A percentile compares a stretch with the other conserved stretches of the same genome.
phyloP scores from a whole-genome alignment of 139 green algal species.

The Chlamydomonas incerta region DNA sequence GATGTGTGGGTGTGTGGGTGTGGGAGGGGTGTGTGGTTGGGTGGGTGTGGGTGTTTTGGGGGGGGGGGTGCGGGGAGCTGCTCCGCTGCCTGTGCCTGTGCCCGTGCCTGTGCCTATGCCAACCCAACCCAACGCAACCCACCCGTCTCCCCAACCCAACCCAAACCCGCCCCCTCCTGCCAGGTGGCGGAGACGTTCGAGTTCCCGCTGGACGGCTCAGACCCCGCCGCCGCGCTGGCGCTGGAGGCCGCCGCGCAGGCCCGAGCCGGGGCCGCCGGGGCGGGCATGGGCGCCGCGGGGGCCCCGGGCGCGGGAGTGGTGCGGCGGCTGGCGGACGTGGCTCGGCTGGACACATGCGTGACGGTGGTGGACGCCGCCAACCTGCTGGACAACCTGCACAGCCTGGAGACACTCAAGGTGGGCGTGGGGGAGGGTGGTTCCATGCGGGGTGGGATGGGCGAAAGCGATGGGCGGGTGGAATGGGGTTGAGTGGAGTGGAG shows the following conservation, averaged over 20 bases:
- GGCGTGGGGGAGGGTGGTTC: background rate
- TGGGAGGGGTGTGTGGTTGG: too few relatives aligned
- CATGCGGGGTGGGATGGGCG: too few relatives aligned
- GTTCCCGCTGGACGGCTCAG: slow-evolving; percentile 46
- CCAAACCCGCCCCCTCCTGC: too few relatives aligned
- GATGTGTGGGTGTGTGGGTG: too few relatives aligned
- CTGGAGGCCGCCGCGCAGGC: slow-evolving; percentile 26
- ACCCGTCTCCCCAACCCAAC: too few relatives aligned
- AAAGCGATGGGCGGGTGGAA: background rate
- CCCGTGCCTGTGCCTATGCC: too few relatives aligned
- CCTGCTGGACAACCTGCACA: slow-evolving; percentile 63
- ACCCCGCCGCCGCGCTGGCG: slow-evolving; percentile 12
- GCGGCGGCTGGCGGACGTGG: slow-evolving; percentile 58
- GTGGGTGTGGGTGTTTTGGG: too few relatives aligned
- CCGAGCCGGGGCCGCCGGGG: background rate
- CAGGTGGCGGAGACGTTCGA: slow-evolving; percentile 80
- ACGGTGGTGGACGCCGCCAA: slow-evolving; percentile 79
- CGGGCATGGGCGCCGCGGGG: background rate
- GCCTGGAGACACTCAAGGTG: slow-evolving; percentile 54
- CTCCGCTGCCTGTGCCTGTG: too few relatives aligned
- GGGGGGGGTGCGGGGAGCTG: too few relatives aligned
- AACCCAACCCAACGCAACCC: too few relatives aligned
- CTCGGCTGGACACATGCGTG: slow-evolving; percentile 74
- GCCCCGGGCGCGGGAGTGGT: background rate
- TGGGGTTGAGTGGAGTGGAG: too few relatives aligned